Evolutionary conservation across 164 flowering plant genomes (phyloP), one percentile per base, ranked within the genome.

Genomic region (Piper betle): DNA sequence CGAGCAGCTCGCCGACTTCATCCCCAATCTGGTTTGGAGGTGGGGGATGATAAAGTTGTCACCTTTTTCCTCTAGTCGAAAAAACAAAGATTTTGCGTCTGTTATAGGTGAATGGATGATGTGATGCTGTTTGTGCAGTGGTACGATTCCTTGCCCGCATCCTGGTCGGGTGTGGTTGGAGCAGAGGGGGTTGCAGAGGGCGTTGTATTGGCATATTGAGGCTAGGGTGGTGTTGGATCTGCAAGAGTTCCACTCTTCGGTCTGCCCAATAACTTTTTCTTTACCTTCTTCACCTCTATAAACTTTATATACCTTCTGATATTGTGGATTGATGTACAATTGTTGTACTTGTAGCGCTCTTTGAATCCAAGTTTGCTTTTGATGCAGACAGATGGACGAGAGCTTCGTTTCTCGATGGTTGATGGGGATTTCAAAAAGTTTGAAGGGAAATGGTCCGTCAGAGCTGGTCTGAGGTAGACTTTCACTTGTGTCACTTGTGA

Each of bases 391-490:
- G 72, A 66, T 73, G 82, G 81, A 52, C 82, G 81, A 37, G 96
- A 92, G 61, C 91, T 89, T 60, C 88, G 73, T 57, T 92, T 92
- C 70, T 87, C 88, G 58, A 84, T 89, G 98, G 96, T 92, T 64
- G 98, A 87, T 73, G 98, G 98, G 40, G 98, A 92, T 78, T 92
- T 88, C 66, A 92, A 88, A 79, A 92, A 92, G 79, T 92, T 88
- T 71, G 95, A 92, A 70, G 98, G 96, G 55, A 92, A 84, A 72
- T 92, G 98, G 98, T 80, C 82, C 15, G 55, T 89, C 38, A 87
- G 79, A 73, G 72, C 84, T 59, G 82, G 78, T n/a, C 72, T 69
- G 58, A 82, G 96, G 98, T 89, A 75, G 16, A 37, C 38, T 16
- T 25, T 25, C 33, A 25, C 33, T 25, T 25, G 1, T 25, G 33